A percentile compares a stretch with the other conserved stretches of the same genome.
Conservation (phyloP, 352 stramenopile genomes). For the Pythium dissimile region DNA sequence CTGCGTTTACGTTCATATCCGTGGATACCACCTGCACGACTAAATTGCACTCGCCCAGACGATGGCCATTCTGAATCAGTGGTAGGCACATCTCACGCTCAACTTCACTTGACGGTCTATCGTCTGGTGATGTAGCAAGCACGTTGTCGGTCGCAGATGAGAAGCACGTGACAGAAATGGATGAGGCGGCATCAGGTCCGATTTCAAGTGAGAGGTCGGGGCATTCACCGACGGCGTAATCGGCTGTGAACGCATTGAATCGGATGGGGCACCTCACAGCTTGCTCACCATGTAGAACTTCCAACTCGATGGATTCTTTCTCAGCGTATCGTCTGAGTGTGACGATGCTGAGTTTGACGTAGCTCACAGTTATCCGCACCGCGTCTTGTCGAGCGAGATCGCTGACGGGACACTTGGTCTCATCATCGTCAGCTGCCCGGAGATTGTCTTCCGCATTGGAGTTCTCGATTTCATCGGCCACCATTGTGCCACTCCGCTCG, state of each 20-base stretch:
- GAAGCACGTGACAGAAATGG: constrained; percentile 9
- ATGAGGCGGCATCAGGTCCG: background rate
- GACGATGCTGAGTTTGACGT: constrained; percentile 28
- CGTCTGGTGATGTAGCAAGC: constrained; percentile 1
- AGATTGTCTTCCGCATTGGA: too few species aligned
- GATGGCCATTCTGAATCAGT: background rate
- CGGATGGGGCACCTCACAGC: constrained; percentile 16
- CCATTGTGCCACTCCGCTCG: background rate
- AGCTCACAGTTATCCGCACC: constrained; percentile 23
- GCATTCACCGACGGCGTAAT: constrained; percentile 34
- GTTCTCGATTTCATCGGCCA: background rate
- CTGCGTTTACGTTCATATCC: too few species aligned
- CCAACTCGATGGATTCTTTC: constrained; percentile 36
- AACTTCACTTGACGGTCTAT: background rate
- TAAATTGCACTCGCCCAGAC: constrained; percentile 14
- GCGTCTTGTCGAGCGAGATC: too few species aligned
- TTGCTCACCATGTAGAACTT: constrained; percentile 27
- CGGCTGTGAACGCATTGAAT: constrained; percentile 39
- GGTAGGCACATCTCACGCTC: background rate
- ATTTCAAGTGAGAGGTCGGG: constrained; percentile 12
- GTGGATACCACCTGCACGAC: too few species aligned
- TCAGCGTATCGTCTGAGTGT: constrained; percentile 27
- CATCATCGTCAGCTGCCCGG: background rate
- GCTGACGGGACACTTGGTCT: too few species aligned
- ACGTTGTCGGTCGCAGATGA: constrained; percentile 9